Conservation (phyloP, 768 basidiomycete species). For the Podaxis carcinomalis region DNA sequence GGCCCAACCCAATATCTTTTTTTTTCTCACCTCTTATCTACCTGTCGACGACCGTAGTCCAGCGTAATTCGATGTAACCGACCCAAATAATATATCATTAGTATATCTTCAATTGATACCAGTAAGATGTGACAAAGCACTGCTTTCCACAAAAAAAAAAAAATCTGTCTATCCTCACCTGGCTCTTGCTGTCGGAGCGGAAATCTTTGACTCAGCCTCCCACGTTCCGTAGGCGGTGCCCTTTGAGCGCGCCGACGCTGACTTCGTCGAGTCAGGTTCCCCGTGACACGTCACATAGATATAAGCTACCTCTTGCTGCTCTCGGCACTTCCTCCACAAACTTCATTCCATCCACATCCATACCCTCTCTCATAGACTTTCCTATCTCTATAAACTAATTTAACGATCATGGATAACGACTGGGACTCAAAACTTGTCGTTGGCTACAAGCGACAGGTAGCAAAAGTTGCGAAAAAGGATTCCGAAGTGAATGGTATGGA, state of each 20-base stretch:
- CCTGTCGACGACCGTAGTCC: neutral
- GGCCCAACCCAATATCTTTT: neutral
- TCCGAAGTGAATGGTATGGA: conserved; percentile 50
- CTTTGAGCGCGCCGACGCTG: neutral
- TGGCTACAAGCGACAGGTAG: conserved; percentile 56
- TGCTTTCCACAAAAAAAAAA: neutral
- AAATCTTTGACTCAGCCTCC: neutral
- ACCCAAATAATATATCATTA: neutral
- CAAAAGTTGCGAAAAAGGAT: conserved; percentile 62
- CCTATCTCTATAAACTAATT: neutral
- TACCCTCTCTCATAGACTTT: conserved; percentile 12
- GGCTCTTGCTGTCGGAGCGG: neutral
- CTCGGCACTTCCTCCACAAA: conserved; percentile 4
- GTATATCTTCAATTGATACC: neutral
- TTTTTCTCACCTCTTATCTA: neutral
- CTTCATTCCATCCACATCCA: conserved; percentile 16
- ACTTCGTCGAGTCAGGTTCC: conserved; percentile 14
- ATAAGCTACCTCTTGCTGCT: conserved; percentile 13
- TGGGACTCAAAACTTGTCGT: conserved; percentile 76
- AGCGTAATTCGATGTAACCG: neutral
- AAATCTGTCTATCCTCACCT: too few relatives aligned
- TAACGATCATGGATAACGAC: conserved; percentile 48
- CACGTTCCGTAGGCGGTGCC: neutral
- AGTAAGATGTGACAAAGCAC: neutral
- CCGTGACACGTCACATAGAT: conserved; percentile 14